Evolutionary conservation across 1,139 yeast species (phyloP).

Genomic region (Pichia sp.): DNA sequence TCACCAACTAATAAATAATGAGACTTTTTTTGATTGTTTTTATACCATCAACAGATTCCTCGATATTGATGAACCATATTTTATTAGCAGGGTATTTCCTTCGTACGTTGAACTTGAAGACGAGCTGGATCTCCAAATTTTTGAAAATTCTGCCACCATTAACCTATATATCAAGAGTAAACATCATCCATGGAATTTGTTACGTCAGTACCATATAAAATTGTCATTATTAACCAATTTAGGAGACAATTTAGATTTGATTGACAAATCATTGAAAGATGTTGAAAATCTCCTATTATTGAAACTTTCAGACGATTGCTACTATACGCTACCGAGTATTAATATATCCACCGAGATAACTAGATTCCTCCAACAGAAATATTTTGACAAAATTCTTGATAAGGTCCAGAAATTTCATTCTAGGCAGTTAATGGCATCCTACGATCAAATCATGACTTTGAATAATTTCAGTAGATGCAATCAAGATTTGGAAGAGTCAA

Average conservation of each 20-base stretch:
- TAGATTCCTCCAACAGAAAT: constrained; percentile 6
- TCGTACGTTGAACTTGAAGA: constrained; percentile 24
- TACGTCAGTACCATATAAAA: constrained; percentile 20
- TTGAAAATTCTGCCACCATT: constrained; percentile 17
- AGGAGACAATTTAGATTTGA: constrained; percentile 21
- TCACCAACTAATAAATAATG: constrained; percentile 24
- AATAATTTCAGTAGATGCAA: constrained; percentile 36
- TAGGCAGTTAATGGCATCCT: constrained; percentile 24
- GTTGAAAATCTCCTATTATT: constrained; percentile 28
- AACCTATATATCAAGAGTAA: constrained; percentile 15
- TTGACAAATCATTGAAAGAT: constrained; percentile 11
- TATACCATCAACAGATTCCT: constrained; percentile 28
- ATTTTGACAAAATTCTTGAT: constrained; percentile 1
- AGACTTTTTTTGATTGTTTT: constrained; percentile 28
- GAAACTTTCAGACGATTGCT: constrained; percentile 32
- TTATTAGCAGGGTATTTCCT: constrained; percentile 31
- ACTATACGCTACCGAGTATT: constrained; percentile 19
- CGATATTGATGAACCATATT: constrained; percentile 28
- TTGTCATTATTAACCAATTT: constrained; percentile 25
- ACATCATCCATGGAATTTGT: constrained; percentile 20
- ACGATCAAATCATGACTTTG: constrained; percentile 37
- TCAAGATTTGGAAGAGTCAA: constrained; percentile 23
- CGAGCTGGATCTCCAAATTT: constrained; percentile 16
- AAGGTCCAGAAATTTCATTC: constrained; percentile 3
- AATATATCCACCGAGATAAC: constrained; percentile 11